Conservation (phyloP, 2,329 filamentous ascomycete species). For the Botryotinia narcissicola region DNA sequence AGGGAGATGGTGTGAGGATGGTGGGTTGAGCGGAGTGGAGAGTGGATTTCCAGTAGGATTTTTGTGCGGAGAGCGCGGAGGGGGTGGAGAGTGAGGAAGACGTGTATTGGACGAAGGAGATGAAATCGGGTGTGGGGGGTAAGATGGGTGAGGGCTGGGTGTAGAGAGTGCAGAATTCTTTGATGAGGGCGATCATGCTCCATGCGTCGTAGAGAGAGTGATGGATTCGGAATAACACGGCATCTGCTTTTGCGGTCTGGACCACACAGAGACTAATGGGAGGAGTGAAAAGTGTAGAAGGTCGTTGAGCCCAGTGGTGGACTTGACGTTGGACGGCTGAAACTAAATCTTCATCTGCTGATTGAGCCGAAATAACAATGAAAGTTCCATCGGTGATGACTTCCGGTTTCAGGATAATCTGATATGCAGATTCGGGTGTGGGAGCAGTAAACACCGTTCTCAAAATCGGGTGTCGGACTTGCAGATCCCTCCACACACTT, state of each 20-base stretch:
- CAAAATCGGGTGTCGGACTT: background rate
- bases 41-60: background rate
- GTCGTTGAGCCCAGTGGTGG: background rate
- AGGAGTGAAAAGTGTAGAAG: conserved; percentile 1
- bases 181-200: conserved; percentile 7
- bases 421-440: background rate
- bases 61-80: background rate
- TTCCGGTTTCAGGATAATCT: conserved; percentile 1
- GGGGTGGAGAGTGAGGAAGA: background rate
- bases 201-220: conserved; percentile 12
- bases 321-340: background rate
- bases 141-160: background rate
- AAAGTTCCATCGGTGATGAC: background rate
- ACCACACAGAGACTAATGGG: conserved; percentile 10
- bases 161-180: background rate
- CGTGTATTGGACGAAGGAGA: background rate
- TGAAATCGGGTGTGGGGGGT: background rate
- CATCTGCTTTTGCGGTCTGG: background rate
- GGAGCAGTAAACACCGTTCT: conserved; percentile 10
- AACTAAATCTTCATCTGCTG: background rate
- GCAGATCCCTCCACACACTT: background rate
- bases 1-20: background rate
- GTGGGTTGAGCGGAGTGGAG: background rate
- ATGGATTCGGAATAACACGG: background rate
- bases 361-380: background rate